A percentile compares a stretch with the other conserved stretches of the same genome.
phyloP scores from a whole-genome alignment of 2,329 filamentous ascomycete species.

The Fusarium sp. region DNA sequence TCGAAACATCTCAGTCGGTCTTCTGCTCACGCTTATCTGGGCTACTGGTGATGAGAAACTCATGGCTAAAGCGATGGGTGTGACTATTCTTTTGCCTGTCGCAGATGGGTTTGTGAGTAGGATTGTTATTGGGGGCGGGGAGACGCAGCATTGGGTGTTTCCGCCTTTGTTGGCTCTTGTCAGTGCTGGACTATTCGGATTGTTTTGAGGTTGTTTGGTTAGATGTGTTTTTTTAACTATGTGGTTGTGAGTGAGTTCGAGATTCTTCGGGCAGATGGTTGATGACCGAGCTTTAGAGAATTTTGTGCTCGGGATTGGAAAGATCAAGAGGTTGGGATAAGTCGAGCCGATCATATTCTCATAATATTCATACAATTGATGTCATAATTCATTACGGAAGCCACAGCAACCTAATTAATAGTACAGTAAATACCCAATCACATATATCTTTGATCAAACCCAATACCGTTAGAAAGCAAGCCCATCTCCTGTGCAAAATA shows the following conservation, averaged over 20 bases:
- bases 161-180: conserved; percentile 7
- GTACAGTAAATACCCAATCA: background rate
- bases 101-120: conserved; percentile 18
- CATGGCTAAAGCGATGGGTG: background rate
- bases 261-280: background rate
- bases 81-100: background rate
- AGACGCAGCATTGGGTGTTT: conserved; percentile 22
- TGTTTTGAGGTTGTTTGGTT: background rate
- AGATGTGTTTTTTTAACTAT: too few relatives aligned
- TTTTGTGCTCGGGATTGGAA: background rate
- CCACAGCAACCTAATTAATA: background rate
- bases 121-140: background rate
- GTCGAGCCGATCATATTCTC: background rate
- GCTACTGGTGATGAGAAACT: fast-evolving
- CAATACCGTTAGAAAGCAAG: background rate
- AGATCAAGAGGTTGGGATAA: background rate
- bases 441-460: background rate
- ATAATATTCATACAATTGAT: background rate
- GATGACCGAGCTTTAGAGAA: background rate
- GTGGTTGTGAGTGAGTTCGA: background rate
- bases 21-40: background rate
- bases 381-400: background rate
- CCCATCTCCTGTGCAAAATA: conserved; percentile 25
- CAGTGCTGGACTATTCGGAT: conserved; percentile 5
- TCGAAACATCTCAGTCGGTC: conserved; percentile 15